Conservation (phyloP, 441 rosid genomes). For the Metrosideros polymorpha region DNA sequence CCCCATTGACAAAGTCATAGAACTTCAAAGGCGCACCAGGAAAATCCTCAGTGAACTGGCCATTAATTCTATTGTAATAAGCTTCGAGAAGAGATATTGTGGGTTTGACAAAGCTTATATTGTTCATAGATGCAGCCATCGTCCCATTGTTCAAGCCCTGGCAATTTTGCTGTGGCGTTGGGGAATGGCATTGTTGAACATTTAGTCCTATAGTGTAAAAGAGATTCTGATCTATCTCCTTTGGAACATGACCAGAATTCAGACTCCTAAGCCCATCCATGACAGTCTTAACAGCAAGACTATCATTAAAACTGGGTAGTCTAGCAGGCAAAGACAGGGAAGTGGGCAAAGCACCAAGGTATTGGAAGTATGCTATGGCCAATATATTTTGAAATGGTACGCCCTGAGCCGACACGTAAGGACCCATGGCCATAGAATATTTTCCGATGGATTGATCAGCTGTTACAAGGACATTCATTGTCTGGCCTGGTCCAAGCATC, state of each 20-base stretch:
- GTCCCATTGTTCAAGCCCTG: constrained; percentile 44
- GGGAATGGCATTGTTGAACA: constrained; percentile 55
- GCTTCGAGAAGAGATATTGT: constrained; percentile 59
- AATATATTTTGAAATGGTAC: constrained; percentile 55
- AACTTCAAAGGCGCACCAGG: constrained; percentile 54
- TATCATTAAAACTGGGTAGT: constrained; percentile 55
- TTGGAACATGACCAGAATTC: constrained; percentile 36
- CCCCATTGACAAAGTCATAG: constrained; percentile 77
- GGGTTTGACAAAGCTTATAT: constrained; percentile 62
- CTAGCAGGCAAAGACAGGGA: constrained; percentile 48
- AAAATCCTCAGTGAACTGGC: constrained; percentile 58
- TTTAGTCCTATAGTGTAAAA: constrained; percentile 63
- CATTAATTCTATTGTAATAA: constrained; percentile 48
- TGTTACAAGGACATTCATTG: constrained; percentile 69
- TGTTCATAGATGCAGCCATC: constrained; percentile 83
- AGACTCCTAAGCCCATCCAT: constrained; percentile 73
- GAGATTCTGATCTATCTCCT: constrained; percentile 41
- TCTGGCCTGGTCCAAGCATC: constrained; percentile 93
- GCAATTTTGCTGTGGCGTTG: constrained; percentile 44
- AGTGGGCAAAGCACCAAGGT: constrained; percentile 46
- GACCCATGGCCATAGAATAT: constrained; percentile 83
- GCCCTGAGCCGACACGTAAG: constrained; percentile 55
- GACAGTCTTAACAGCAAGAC: constrained; percentile 56
- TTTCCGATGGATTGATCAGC: constrained; percentile 60
- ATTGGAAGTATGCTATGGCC: constrained; percentile 51